Percentiles rank a stretch among this genome's conserved stretches.
Conservation (phyloP, 2,329 filamentous ascomycete genomes). For the Sporothrix schenckii region DNA sequence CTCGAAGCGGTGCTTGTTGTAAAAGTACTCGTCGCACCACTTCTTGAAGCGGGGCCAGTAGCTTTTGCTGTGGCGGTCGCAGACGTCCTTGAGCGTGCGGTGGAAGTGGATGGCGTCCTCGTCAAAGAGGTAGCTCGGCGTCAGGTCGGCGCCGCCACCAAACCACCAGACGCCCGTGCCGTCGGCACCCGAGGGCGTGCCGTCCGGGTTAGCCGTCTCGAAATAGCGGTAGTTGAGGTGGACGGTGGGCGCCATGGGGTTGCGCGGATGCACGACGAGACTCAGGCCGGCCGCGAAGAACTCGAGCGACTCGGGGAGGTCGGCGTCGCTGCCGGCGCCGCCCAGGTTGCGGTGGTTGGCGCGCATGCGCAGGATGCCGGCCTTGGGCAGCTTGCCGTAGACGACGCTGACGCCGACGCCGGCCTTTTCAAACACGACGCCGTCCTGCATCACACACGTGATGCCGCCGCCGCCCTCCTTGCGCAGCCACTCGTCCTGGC, state of each 20-base stretch:
- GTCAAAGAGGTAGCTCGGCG: slow-evolving; percentile 91
- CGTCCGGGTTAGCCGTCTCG: slow-evolving; percentile 85
- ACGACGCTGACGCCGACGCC: slow-evolving; percentile 95
- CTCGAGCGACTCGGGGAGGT: slow-evolving; percentile 71
- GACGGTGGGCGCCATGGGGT: slow-evolving; percentile 96
- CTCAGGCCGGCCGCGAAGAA: slow-evolving; percentile 96
- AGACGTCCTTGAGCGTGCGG: slow-evolving; percentile 85
- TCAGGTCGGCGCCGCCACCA: slow-evolving; percentile 91
- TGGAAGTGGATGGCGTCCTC: slow-evolving; percentile 98
- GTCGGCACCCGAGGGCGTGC: slow-evolving; percentile 60
- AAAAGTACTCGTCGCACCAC: slow-evolving; percentile 98
- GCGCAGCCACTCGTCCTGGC: slow-evolving; percentile 81
- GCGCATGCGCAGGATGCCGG: slow-evolving; percentile 90
- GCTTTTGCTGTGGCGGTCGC: slow-evolving; percentile 86
- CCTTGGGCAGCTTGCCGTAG: slow-evolving; percentile 84
- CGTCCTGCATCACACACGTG: slow-evolving; percentile 92
- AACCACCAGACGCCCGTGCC: slow-evolving; percentile 91
- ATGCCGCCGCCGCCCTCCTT: slow-evolving; percentile 90
- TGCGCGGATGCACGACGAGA: slow-evolving; percentile 88
- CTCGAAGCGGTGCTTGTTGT: slow-evolving; percentile 87
- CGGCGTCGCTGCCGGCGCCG: slow-evolving; percentile 51
- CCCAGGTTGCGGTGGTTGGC: slow-evolving; percentile 91
- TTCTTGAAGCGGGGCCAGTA: slow-evolving; percentile 96
- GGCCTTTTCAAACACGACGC: slow-evolving; percentile 96
- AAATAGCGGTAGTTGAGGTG: slow-evolving; percentile 99